Conservation (phyloP, 2,329 filamentous ascomycete genomes). For the Xylariales sp. region DNA sequence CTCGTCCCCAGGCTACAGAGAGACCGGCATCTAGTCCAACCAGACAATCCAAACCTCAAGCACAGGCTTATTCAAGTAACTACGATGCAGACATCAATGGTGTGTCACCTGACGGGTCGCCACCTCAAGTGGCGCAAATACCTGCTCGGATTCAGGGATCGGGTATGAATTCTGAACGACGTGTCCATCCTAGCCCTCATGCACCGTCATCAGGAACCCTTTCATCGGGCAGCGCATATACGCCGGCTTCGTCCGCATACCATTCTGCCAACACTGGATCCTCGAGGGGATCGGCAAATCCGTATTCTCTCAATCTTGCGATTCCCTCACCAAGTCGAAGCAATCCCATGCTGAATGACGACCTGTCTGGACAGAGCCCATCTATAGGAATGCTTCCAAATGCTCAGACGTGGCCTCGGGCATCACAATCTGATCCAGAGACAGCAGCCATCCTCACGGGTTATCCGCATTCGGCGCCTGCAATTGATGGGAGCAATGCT, state of each 20-base stretch:
- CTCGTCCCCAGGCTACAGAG: conserved; percentile 3
- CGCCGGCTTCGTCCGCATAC: conserved; percentile 18
- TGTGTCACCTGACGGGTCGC: conserved; percentile 21
- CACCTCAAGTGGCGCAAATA: conserved; percentile 16
- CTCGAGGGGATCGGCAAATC: conserved; percentile 12
- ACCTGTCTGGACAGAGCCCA: conserved; percentile 12
- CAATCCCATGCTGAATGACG: conserved; percentile 9
- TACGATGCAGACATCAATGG: conserved; percentile 25
- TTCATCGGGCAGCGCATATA: conserved; percentile 19
- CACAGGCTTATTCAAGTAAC: not conserved
- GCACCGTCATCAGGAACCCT: conserved; percentile 18
- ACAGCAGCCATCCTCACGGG: conserved; percentile 21
- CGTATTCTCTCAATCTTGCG: conserved; percentile 13
- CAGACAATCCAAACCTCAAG: conserved; percentile 9
- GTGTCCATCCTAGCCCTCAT: conserved; percentile 11
- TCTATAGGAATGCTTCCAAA: conserved; percentile 24
- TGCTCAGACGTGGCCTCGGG: conserved; percentile 44
- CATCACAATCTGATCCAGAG: conserved; percentile 17
- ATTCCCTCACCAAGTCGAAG: conserved; percentile 11
- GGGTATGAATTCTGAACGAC: conserved; percentile 15
- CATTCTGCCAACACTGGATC: conserved; percentile 13
- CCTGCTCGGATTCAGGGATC: conserved; percentile 26
- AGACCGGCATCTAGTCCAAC: conserved; percentile 16
- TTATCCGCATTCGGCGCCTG: conserved; percentile 39
- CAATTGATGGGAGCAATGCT: conserved; percentile 24